Base-by-base conservation (phyloP, 257 asterid species). In the Capsicum rhomboideum region DNA sequence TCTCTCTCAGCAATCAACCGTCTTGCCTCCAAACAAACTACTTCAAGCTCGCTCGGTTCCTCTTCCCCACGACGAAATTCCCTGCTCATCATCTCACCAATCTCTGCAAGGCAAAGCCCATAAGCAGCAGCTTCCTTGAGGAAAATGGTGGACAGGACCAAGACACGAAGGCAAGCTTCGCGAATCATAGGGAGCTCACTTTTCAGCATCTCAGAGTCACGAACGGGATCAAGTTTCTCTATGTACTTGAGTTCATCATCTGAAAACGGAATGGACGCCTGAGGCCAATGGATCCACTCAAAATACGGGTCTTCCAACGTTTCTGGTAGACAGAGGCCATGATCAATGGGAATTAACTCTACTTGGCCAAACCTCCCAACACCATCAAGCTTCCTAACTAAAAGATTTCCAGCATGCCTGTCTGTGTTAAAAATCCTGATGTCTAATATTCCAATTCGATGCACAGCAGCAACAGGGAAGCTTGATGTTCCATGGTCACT, bases 281-380 rank as follows among this genome's bases (percentile, higher is more conserved):
- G 99, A 20, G 98, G 98, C 99, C 99, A 96, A 86, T 96, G 98
- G 46, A 94, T 96, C 99, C 99, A 96, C 88, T 96, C 99, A 72
- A 94, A 96, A 86, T 96, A 96, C 2, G 99, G 99, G 85, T 96
- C 99, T 88, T 96, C 99, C 90, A 96, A 85, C 83, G 90, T 86
- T 88, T 96, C 99, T 0, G 99, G 99, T 91, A 96, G 86, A 91
- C 98, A 94, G 29, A 96, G 98, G 80, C 99, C 99, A 78, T 96
- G 99, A 72, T 96, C 99, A 42, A 96, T 96, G 53, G 99, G 99
- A 66, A 91, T 91, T 74, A 96, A 91, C 71, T 96, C 98, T 81
- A 96, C 98, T 83, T 94, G 95, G 85, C 93, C 97, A 78, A 96
- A 96, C 85, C 90, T 90, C 82, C 98, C 99, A 34, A 89, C 87